phyloP scores from a whole-genome alignment of 1,139 yeast species.

The Geotrichum fermentans region DNA sequence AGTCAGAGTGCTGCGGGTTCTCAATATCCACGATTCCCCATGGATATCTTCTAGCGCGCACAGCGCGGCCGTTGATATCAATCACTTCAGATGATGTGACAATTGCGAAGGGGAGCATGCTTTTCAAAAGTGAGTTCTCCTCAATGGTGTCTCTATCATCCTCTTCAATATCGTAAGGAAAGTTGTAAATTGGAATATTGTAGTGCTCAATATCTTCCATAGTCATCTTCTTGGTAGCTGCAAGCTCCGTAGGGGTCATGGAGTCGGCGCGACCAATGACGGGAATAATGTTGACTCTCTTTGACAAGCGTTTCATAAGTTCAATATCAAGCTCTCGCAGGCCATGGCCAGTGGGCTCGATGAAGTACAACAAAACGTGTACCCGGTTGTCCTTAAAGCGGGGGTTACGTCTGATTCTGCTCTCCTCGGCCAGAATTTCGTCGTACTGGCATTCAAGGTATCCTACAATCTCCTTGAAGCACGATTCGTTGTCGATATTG shows the following conservation, averaged over 20 bases:
- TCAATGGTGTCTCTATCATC: constrained; percentile 65
- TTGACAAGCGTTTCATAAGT: constrained; percentile 69
- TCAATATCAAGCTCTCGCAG: constrained; percentile 64
- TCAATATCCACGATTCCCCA: constrained; percentile 90
- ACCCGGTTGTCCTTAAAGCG: constrained; percentile 67
- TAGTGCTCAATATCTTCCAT: constrained; percentile 72
- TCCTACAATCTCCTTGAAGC: constrained; percentile 65
- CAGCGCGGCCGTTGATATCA: constrained; percentile 58
- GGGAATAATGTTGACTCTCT: constrained; percentile 79
- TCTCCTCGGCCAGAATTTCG: constrained; percentile 84
- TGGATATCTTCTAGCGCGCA: constrained; percentile 79
- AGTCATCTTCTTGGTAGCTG: constrained; percentile 56
- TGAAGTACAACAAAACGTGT: constrained; percentile 63
- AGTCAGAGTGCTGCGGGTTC: constrained; percentile 75
- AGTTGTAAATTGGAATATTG: constrained; percentile 77
- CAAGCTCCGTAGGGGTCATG: constrained; percentile 68
- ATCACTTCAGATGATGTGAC: constrained; percentile 63
- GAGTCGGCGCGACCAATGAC: constrained; percentile 82
- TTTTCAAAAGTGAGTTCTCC: constrained; percentile 68
- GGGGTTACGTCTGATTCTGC: constrained; percentile 81
- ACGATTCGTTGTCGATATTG: constrained; percentile 57
- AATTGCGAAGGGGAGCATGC: constrained; percentile 77
- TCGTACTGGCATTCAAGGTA: constrained; percentile 85
- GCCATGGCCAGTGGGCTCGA: constrained; percentile 71
- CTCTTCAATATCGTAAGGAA: constrained; percentile 65